Evolutionary conservation across 805 yeast genomes (phyloP).

Genomic region (Cyberlindnera samutprakarnensis): DNA sequence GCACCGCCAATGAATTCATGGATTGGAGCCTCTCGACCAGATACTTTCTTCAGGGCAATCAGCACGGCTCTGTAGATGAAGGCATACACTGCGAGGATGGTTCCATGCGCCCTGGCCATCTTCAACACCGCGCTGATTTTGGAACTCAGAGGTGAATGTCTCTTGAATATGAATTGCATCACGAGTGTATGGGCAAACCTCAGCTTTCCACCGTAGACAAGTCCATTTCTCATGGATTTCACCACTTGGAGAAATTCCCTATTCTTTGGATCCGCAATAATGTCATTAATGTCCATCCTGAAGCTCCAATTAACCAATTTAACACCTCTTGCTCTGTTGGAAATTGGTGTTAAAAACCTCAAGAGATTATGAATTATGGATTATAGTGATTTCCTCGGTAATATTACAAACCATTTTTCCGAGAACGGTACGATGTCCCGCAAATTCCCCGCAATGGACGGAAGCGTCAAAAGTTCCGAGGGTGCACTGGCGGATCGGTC

Average conservation of each 20-base stretch:
- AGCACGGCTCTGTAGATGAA: conserved; percentile 38
- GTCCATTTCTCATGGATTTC: conserved; percentile 34
- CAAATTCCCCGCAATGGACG: too few relatives aligned
- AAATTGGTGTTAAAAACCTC: too few relatives aligned
- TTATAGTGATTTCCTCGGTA: too few relatives aligned
- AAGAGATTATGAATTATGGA: too few relatives aligned
- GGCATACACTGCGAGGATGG: conserved; percentile 49
- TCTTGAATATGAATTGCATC: conserved; percentile 43
- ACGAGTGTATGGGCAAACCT: conserved; percentile 61
- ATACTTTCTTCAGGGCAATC: conserved; percentile 21
- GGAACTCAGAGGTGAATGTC: conserved; percentile 26
- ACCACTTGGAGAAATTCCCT: conserved; percentile 29
- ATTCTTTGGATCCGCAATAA: conserved; percentile 27
- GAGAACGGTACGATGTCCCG: too few relatives aligned
- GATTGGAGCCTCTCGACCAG: conserved; percentile 14
- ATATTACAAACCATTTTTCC: too few relatives aligned
- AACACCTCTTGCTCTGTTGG: too few relatives aligned
- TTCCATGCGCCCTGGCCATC: conserved; percentile 50
- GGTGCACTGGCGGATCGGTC: too few relatives aligned
- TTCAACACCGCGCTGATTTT: conserved; percentile 37
- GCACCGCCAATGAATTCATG: conserved; percentile 28
- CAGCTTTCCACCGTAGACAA: conserved; percentile 54
- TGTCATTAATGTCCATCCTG: too few relatives aligned
- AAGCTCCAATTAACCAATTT: too few relatives aligned
- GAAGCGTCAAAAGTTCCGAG: too few relatives aligned